phyloP scores from a whole-genome alignment of 2,329 filamentous ascomycete species.

The Calycina marina region DNA sequence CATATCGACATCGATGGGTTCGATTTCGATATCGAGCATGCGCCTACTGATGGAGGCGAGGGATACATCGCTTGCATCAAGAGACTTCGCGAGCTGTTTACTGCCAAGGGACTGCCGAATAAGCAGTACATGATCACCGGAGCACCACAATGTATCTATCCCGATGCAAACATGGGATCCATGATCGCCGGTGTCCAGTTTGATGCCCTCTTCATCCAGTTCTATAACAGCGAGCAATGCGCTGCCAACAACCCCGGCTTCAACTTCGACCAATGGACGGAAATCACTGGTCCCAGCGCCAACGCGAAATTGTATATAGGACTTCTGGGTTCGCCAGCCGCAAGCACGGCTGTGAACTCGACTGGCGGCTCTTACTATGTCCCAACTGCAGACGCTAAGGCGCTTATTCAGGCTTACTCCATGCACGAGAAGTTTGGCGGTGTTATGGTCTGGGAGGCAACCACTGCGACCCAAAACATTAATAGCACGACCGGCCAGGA shows the following conservation, averaged over 20 bases:
- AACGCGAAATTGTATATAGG: constrained; percentile 21
- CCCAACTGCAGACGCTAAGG: constrained; percentile 12
- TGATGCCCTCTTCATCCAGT: constrained; percentile 22
- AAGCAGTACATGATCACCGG: constrained; percentile 21
- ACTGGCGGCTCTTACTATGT: too few species aligned
- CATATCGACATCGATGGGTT: constrained; percentile 22
- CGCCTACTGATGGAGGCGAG: constrained; percentile 10
- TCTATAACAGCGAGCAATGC: constrained; percentile 21
- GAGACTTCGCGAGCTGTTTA: constrained; percentile 16
- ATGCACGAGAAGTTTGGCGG: constrained; percentile 18
- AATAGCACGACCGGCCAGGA: background rate
- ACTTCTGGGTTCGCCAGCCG: constrained; percentile 11
- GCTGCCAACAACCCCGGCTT: constrained; percentile 11
- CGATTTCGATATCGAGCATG: constrained; percentile 22
- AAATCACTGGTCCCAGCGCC: constrained; percentile 11
- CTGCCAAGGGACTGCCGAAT: constrained; percentile 5
- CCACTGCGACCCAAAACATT: background rate
- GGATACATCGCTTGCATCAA: constrained; percentile 20
- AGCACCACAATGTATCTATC: constrained; percentile 21
- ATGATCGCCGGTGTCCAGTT: constrained; percentile 18
- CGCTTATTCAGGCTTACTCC: constrained; percentile 12
- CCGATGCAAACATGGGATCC: constrained; percentile 19
- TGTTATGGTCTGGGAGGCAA: constrained; percentile 22
- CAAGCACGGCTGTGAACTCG: constrained; percentile 6
- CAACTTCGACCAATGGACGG: constrained; percentile 16